phyloP scores from a whole-genome alignment of 2,329 filamentous ascomycete species.

The Chrysoporthe austroafricana region DNA sequence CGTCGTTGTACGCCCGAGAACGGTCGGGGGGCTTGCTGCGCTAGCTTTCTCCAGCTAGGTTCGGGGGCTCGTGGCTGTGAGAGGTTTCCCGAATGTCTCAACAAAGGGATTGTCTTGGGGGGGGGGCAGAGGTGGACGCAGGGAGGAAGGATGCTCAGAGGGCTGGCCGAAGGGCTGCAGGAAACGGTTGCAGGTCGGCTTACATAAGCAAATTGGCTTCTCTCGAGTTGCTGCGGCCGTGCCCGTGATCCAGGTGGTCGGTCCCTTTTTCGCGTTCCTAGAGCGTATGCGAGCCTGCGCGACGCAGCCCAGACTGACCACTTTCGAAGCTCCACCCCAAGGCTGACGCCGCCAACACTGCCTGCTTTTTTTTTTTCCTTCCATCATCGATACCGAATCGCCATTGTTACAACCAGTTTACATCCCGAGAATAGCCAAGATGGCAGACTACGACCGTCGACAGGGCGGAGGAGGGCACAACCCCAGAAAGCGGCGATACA shows the following conservation, averaged over 20 bases:
- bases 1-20: neutral
- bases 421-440: slow-evolving; percentile 33
- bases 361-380: neutral
- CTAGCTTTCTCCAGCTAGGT: no score
- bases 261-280: slow-evolving; percentile 6
- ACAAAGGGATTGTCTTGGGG: neutral
- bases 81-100: neutral
- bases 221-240: neutral
- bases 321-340: slow-evolving; percentile 10
- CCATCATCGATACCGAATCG: no score
- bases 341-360: slow-evolving; percentile 16
- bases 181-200: neutral
- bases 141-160: neutral
- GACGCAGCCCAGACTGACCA: neutral
- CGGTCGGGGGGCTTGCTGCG: neutral
- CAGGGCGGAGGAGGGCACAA: slow-evolving; percentile 57
- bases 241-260: neutral
- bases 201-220: neutral
- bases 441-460: slow-evolving; percentile 64
- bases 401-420: slow-evolving; percentile 9
- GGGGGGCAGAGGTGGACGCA: neutral
- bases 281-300: slow-evolving; percentile 1
- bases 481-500: slow-evolving; percentile 76
- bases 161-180: neutral
- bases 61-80: neutral